phyloP scores from a whole-genome alignment of 768 basidiomycete species.

The Auriculariales sp. region DNA sequence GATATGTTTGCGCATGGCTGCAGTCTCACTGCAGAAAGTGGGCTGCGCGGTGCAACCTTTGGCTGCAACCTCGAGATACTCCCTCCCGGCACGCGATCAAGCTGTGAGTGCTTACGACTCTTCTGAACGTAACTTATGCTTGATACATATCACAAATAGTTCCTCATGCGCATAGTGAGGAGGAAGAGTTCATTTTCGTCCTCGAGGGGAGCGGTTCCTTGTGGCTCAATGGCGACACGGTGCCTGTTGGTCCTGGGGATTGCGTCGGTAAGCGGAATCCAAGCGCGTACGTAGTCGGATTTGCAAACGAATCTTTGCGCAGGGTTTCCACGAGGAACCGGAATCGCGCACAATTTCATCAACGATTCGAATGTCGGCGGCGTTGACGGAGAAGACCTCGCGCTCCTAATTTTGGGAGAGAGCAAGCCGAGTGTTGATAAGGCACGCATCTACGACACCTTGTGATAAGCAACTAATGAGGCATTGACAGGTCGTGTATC shows the following conservation, averaged over 20 bases:
- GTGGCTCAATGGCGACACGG: conserved; percentile 10
- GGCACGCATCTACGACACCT: neutral
- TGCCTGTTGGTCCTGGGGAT: conserved; percentile 8
- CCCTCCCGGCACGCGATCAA: conserved; percentile 10
- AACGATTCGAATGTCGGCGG: conserved; percentile 10
- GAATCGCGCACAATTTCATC: conserved; percentile 10
- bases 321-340: conserved; percentile 11
- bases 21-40: conserved; percentile 10
- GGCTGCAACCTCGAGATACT: conserved; percentile 10
- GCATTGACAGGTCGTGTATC: conserved; percentile 4
- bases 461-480: too few relatives aligned
- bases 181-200: conserved; percentile 11
- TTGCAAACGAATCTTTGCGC: too few relatives aligned
- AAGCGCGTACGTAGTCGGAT: too few relatives aligned
- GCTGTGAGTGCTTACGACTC: conserved; percentile 2
- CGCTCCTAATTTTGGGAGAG: conserved; percentile 11
- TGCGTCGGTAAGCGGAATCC: too few relatives aligned
- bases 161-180: conserved; percentile 8
- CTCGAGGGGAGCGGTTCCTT: conserved; percentile 7
- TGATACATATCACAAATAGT: neutral
- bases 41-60: conserved; percentile 7
- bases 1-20: conserved; percentile 10
- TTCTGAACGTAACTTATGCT: neutral
- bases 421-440: conserved; percentile 2
- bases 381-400: conserved; percentile 8